Base-by-base conservation (phyloP, 768 basidiomycete species). In the Termitomyces sp. region DNA sequence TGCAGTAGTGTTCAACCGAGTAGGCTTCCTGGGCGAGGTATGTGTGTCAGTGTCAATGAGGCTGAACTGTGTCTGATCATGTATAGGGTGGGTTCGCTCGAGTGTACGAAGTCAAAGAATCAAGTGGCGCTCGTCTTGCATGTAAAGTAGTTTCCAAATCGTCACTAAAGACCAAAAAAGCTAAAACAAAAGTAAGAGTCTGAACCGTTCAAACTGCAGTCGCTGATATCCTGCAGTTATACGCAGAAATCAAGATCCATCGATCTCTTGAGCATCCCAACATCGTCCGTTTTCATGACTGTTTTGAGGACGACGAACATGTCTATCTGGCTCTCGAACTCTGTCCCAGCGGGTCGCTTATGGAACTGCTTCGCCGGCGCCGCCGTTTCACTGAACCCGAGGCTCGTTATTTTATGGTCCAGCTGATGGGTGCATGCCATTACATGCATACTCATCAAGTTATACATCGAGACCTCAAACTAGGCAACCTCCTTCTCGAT, bases 181-280 rank as follows among this genome's bases (percentile, higher is more conserved):
- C 93, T 24, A 96, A 96, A 73, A 95, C 94, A 18, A 98, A 98
- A 83, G 95, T 93, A 50, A 53, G 56, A 44, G 30, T 43, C 13
- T 28, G 13, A 33, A 7, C 26, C 20, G 7, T 32, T 16, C 20
- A 35, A 24, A 24, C 13, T n/a, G 32, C 30, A 16, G 10, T 20
- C 13, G 8, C 36, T 54, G 47, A 53, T 28, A 1, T 20, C 7
- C 28, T 47, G 32, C 35, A 98, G 96, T 83, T 99, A 47, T 99
- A 94, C 67, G 95, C 96, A 59, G 96, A 99, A 79, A 99, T 99
- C 67, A 97, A 96, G 78, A 93, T 99, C 49, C 96, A 99, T 72
- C 86, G 88, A 59, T 87, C 92, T 14, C 81, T 99, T 48, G 73
- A 83, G 26, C 96, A 98, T 65, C 91, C 94, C 18, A 95, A 99